Evolutionary conservation across 73 alveolate genomes (phyloP).

Genomic region (Symbiodinium natans): DNA sequence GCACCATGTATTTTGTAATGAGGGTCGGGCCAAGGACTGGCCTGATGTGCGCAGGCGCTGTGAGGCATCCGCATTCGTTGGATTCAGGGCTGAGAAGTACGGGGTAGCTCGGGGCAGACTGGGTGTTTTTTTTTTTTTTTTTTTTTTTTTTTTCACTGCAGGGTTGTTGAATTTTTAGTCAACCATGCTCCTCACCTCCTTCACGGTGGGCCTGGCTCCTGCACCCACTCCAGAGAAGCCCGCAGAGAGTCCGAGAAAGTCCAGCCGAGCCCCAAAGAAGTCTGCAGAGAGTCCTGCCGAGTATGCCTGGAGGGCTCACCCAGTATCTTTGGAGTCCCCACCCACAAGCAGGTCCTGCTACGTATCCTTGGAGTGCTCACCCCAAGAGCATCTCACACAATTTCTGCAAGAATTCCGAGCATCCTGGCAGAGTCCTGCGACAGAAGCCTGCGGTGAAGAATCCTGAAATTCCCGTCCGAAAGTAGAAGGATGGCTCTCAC

Average conservation of each 20-base stretch:
- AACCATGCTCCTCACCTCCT: background rate
- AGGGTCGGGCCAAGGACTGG: no score
- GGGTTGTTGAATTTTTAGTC: background rate
- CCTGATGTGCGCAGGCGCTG: conserved; percentile 72
- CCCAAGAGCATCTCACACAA: background rate
- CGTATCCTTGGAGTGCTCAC: background rate
- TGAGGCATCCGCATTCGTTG: background rate
- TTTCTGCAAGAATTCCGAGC: no score
- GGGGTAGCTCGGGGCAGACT: background rate
- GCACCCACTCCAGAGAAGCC: background rate
- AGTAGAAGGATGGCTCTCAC: no score
- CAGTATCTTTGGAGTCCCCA: background rate
- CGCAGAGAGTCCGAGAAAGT: background rate
- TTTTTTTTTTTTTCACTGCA: background rate
- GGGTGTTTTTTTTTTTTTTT: no score
- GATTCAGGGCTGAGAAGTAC: background rate
- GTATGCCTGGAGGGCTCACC: no score
- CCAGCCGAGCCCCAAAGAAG: background rate
- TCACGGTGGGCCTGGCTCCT: background rate
- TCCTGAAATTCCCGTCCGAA: no score
- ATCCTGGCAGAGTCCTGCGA: no score
- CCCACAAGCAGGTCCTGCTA: background rate
- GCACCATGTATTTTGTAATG: no score
- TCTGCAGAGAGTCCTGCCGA: no score
- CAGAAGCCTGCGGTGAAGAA: no score